A percentile compares a stretch with the other conserved stretches of the same genome.
These are phyloP conservation scores for Yamadazyma sp. DNA, from an alignment of 805 yeast genomes.

Conservation along the genomic window DNA sequence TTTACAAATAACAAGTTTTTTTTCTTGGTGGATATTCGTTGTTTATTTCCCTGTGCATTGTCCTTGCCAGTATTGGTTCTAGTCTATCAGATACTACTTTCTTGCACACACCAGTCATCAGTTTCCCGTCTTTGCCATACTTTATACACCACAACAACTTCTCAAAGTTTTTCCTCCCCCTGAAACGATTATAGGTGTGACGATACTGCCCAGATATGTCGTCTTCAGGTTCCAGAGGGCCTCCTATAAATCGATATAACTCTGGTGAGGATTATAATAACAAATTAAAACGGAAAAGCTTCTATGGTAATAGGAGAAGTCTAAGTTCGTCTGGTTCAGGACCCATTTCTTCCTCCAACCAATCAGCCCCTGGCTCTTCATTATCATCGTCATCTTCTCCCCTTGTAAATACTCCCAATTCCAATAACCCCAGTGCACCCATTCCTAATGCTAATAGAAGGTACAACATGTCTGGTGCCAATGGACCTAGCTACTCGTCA, in stretches of 20 bases:
- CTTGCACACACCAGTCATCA: too few relatives aligned
- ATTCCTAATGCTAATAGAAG: neutral
- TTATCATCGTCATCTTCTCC: neutral
- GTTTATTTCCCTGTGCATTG: neutral
- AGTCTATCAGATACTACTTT: too few relatives aligned
- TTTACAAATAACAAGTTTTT: conserved; percentile 5
- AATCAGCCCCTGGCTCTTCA: conserved; percentile 3
- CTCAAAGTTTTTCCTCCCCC: too few relatives aligned
- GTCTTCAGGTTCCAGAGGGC: conserved; percentile 14
- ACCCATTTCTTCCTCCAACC: neutral
- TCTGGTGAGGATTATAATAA: conserved; percentile 14
- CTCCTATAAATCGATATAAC: conserved; percentile 11
- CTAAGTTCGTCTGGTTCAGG: too few relatives aligned
- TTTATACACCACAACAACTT: neutral
- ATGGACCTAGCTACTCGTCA: conserved; percentile 7
- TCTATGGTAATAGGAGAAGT: too few relatives aligned
- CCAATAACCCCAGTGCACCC: too few relatives aligned
- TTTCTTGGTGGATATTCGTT: conserved; percentile 1
- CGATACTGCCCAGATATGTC: too few relatives aligned
- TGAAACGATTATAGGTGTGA: too few relatives aligned
- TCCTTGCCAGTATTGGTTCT: too few relatives aligned
- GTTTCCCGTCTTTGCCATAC: neutral
- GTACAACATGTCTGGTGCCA: too few relatives aligned
- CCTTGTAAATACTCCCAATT: conserved; percentile 1
- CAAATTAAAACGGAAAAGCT: conserved; percentile 12